Conservation (phyloP, 768 basidiomycete species). For the Cytidiella melzeri region DNA sequence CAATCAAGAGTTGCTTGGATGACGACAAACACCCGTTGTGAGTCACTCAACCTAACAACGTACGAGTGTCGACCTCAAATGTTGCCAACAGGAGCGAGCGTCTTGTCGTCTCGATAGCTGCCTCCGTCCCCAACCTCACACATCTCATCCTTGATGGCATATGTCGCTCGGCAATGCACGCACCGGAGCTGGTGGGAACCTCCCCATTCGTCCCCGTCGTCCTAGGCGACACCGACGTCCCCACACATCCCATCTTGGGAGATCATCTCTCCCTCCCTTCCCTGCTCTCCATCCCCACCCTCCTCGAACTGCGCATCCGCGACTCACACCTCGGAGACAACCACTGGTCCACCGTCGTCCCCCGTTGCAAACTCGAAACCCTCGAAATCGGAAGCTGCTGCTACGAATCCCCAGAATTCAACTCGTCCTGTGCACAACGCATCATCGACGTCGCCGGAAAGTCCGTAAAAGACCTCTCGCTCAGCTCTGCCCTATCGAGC, state of each 20-base stretch:
- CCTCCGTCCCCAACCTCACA: slow-evolving; percentile 47
- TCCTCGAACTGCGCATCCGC: slow-evolving; percentile 54
- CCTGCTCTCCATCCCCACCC: slow-evolving; percentile 55
- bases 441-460: slow-evolving; percentile 54
- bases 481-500: slow-evolving; percentile 38
- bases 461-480: slow-evolving; percentile 47
- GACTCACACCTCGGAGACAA: slow-evolving; percentile 68
- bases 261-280: slow-evolving; percentile 57
- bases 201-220: slow-evolving; percentile 58
- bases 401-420: slow-evolving; percentile 47
- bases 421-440: slow-evolving; percentile 48
- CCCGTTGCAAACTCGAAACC: slow-evolving; percentile 45
- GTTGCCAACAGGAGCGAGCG: slow-evolving; percentile 67
- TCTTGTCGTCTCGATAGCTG: slow-evolving; percentile 62
- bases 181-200: slow-evolving; percentile 47
- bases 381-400: slow-evolving; percentile 51
- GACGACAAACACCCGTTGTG: slow-evolving; percentile 33
- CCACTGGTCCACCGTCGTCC: slow-evolving; percentile 43
- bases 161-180: slow-evolving; percentile 58
- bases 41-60: no score
- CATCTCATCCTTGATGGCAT: slow-evolving; percentile 57
- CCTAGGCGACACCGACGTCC: slow-evolving; percentile 55
- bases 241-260: slow-evolving; percentile 42
- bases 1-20: slow-evolving; percentile 38
- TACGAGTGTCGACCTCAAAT: no score